Conservation (phyloP, 148 eudicot genomes). For the Rhododendron molle region DNA sequence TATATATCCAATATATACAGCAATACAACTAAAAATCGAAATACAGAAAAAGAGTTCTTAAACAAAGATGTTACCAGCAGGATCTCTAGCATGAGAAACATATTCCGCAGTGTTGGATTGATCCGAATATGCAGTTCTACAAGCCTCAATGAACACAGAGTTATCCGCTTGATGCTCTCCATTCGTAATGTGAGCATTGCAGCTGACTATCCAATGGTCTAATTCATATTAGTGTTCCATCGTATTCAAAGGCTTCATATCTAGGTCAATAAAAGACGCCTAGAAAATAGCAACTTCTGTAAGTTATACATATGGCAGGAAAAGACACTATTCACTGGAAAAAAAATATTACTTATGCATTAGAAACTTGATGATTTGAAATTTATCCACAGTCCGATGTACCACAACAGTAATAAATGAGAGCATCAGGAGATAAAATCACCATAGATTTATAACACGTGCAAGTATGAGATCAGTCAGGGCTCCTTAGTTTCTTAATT, state of each 20-base stretch:
- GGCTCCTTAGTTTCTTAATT: too few relatives aligned
- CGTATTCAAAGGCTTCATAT: slow-evolving; percentile 74
- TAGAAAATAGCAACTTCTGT: slow-evolving; percentile 22
- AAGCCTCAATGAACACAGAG: slow-evolving; percentile 13
- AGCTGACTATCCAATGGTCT: slow-evolving; percentile 71
- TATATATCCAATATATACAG: background rate
- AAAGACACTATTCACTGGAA: background rate
- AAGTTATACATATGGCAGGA: slow-evolving; percentile 3
- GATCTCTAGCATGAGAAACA: background rate
- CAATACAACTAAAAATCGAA: too few relatives aligned
- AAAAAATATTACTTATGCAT: background rate
- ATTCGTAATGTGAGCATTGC: slow-evolving; percentile 38
- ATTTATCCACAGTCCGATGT: background rate
- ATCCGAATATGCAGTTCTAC: slow-evolving; percentile 20
- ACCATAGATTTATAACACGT: too few relatives aligned
- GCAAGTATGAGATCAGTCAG: too few relatives aligned
- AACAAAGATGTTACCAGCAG: background rate
- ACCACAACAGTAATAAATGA: background rate
- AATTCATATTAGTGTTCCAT: slow-evolving; percentile 78
- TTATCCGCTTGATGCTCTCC: slow-evolving; percentile 12
- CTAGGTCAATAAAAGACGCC: slow-evolving; percentile 88
- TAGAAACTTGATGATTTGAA: background rate
- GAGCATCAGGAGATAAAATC: background rate
- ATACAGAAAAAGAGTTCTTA: background rate
- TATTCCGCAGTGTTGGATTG: background rate